A percentile compares a stretch with the other conserved stretches of the same genome.
These are phyloP conservation scores for Coniochaeta sp. DNA, from an alignment of 2,329 filamentous ascomycete genomes.

Conservation along the genomic window DNA sequence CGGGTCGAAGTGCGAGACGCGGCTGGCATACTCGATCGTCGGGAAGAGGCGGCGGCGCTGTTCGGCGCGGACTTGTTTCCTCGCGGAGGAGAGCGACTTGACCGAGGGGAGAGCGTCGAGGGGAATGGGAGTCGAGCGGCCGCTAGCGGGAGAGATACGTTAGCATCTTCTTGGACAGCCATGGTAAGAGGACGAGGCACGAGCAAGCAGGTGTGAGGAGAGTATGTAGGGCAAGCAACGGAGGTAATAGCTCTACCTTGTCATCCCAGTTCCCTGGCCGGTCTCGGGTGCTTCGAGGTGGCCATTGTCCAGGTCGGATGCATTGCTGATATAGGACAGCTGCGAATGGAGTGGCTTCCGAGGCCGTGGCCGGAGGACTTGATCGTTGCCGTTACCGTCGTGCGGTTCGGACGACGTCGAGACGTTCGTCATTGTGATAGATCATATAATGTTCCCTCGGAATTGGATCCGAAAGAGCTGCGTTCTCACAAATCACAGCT, in stretches of 20 bases:
- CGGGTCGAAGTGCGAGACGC: slow-evolving; percentile 93
- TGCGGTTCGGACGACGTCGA: not conserved
- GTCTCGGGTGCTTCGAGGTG: slow-evolving; percentile 25
- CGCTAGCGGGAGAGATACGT: slow-evolving; percentile 40
- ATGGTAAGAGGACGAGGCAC: not conserved
- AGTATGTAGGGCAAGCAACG: not conserved
- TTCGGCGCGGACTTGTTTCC: slow-evolving; percentile 74
- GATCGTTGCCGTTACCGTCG: not conserved
- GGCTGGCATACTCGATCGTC: slow-evolving; percentile 81
- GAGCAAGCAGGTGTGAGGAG: not conserved
- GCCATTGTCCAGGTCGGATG: slow-evolving; percentile 25
- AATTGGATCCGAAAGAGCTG: not conserved
- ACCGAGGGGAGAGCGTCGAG: slow-evolving; percentile 89
- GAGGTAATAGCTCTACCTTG: slow-evolving; percentile 31
- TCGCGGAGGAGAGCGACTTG: slow-evolving; percentile 75
- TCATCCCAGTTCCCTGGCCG: slow-evolving; percentile 31
- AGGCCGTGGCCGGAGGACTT: slow-evolving; percentile 33
- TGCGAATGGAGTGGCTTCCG: slow-evolving; percentile 42
- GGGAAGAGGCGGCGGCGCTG: slow-evolving; percentile 83
- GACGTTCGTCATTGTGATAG: not conserved
- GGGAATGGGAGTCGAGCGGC: slow-evolving; percentile 74
- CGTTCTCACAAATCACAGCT: not conserved
- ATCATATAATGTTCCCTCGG: not conserved
- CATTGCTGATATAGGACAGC: slow-evolving; percentile 33
- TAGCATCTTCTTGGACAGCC: not conserved